Percentiles rank a stretch among this genome's conserved stretches.
Conservation (phyloP, 495 filamentous ascomycete species). For the Hyaloscypha hepaticicola region DNA sequence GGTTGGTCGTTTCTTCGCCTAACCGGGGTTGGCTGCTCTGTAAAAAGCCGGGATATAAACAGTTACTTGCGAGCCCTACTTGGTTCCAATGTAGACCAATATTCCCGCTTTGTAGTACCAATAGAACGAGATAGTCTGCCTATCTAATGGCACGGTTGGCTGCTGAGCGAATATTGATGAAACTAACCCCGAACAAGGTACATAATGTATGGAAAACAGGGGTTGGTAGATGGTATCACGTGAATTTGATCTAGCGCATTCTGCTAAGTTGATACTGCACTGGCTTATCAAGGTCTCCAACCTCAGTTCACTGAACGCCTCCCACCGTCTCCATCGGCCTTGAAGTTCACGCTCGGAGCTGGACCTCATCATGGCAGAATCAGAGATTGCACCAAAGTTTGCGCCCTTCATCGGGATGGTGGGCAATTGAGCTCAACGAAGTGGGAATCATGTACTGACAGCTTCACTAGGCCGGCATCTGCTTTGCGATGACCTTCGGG, state of each 20-base stretch:
- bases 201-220: background rate
- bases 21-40: background rate
- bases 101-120: background rate
- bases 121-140: background rate
- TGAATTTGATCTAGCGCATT: background rate
- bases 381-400: slow-evolving; percentile 70
- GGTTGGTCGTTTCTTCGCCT: slow-evolving; percentile 9
- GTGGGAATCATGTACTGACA: slow-evolving; percentile 33
- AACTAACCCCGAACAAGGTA: background rate
- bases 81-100: background rate
- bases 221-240: background rate
- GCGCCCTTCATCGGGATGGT: slow-evolving; percentile 98
- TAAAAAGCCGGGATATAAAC: background rate
- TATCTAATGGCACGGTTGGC: background rate
- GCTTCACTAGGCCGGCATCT: slow-evolving; percentile 73
- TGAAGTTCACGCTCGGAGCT: slow-evolving; percentile 13
- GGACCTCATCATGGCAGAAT: slow-evolving; percentile 22
- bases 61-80: background rate
- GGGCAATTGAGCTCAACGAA: slow-evolving; percentile 37
- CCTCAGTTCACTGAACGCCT: slow-evolving; percentile 3
- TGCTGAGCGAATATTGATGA: background rate
- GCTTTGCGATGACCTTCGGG: slow-evolving; percentile 92
- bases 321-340: background rate
- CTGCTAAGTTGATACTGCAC: background rate
- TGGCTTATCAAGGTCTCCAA: background rate